Conservation (phyloP, 2,329 filamentous ascomycete species). For the Myotisia sp. region DNA sequence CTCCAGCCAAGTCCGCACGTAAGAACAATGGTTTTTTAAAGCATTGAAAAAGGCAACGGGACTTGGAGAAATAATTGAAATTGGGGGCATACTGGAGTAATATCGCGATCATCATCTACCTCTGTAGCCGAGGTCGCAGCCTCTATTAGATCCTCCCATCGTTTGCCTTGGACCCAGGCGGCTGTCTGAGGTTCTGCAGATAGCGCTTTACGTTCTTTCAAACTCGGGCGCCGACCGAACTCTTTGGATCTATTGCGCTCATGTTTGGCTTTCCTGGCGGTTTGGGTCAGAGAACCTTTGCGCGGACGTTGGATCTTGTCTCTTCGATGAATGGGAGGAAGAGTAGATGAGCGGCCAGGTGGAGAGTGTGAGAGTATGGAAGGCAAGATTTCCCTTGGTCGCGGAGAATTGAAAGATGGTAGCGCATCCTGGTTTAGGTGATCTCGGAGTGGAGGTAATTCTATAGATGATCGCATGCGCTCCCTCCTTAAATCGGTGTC, state of each 20-base stretch:
- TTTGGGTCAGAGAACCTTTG: conserved; percentile 67
- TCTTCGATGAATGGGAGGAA: conserved; percentile 66
- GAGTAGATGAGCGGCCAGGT: conserved; percentile 71
- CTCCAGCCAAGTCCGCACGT: too few species aligned
- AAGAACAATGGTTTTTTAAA: too few species aligned
- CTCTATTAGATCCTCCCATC: conserved; percentile 94
- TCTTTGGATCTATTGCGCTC: conserved; percentile 68
- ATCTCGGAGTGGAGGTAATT: conserved; percentile 56
- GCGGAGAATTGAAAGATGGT: conserved; percentile 45
- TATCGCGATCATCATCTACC: conserved; percentile 70
- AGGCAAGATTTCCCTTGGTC: conserved; percentile 61
- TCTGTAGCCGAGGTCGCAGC: conserved; percentile 86
- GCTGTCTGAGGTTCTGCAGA: conserved; percentile 72
- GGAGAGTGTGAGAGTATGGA: conserved; percentile 69
- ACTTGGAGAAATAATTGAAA: too few species aligned
- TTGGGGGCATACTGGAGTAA: conserved; percentile 58
- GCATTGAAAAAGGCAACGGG: conserved; percentile 15
- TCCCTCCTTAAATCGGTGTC: conserved; percentile 53
- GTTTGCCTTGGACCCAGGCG: conserved; percentile 59
- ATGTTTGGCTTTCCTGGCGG: conserved; percentile 60
- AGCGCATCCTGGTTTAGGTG: conserved; percentile 60
- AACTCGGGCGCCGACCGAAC: conserved; percentile 56
- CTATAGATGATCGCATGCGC: conserved; percentile 51
- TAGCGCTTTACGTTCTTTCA: conserved; percentile 65
- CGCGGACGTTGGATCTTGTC: conserved; percentile 58